Conservation (phyloP, 164 flowering plant species). For the Annona cherimola region DNA sequence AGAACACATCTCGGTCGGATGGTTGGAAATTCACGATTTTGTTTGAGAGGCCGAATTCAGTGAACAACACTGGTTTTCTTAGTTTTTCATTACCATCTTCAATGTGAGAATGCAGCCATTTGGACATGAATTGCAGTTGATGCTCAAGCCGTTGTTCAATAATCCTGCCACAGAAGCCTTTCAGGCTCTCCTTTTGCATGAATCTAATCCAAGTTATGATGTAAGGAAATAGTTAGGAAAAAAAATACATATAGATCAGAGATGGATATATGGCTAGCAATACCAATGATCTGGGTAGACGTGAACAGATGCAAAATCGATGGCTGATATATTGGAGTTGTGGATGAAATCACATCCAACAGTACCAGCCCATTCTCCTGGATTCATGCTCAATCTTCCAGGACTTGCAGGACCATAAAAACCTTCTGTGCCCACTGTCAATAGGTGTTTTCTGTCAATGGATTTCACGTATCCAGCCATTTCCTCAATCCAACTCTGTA, state of each 20-base stretch:
- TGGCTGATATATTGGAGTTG: constrained; percentile 46
- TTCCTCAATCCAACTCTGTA: constrained; percentile 92
- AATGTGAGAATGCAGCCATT: constrained; percentile 75
- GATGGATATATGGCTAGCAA: constrained; percentile 2
- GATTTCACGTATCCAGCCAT: constrained; percentile 78
- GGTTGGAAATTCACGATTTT: constrained; percentile 48
- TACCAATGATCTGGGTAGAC: constrained; percentile 91
- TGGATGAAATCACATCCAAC: constrained; percentile 83
- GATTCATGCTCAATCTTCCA: constrained; percentile 53
- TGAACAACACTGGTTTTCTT: constrained; percentile 72
- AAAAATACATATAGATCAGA: not conserved
- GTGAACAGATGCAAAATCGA: constrained; percentile 89
- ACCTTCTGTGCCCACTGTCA: constrained; percentile 86
- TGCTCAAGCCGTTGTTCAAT: constrained; percentile 36
- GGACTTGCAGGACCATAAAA: constrained; percentile 78
- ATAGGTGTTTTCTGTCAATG: constrained; percentile 71
- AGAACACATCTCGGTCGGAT: constrained; percentile 53
- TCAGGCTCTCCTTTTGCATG: not conserved
- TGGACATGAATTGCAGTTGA: constrained; percentile 46
- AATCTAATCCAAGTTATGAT: not conserved
- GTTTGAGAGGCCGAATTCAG: constrained; percentile 73
- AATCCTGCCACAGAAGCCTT: constrained; percentile 38
- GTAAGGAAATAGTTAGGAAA: not conserved
- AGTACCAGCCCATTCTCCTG: constrained; percentile 62
- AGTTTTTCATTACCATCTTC: constrained; percentile 74